These are phyloP conservation scores for Platanthera guangdongensis DNA, from an alignment of 106 monocot genomes.

Conservation along the genomic window DNA sequence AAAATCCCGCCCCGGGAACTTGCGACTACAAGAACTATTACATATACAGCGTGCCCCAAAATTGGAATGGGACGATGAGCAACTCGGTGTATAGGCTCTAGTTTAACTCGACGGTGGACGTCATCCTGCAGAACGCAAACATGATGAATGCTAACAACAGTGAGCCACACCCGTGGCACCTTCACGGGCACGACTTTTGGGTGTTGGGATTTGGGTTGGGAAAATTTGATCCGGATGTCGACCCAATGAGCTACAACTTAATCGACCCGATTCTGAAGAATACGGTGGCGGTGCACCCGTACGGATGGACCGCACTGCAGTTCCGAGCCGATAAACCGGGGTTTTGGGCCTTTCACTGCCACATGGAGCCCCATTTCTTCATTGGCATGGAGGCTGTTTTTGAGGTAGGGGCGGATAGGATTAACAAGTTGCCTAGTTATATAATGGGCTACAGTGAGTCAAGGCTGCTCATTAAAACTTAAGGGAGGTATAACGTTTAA, in stretches of 20 bases:
- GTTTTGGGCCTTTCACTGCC: constrained; percentile 88
- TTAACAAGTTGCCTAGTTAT: constrained; percentile 38
- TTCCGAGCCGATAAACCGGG: constrained; percentile 80
- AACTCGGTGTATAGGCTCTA: constrained; percentile 38
- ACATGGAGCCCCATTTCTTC: constrained; percentile 79
- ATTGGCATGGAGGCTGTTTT: constrained; percentile 93
- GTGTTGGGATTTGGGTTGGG: constrained; percentile 74
- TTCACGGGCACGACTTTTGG: constrained; percentile 99
- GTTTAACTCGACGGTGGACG: constrained; percentile 66
- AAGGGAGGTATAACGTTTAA: neutral
- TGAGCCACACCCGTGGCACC: constrained; percentile 98
- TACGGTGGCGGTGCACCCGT: constrained; percentile 67
- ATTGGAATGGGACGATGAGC: constrained; percentile 21
- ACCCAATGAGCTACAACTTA: constrained; percentile 44
- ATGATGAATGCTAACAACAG: constrained; percentile 50
- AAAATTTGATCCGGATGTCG: constrained; percentile 43
- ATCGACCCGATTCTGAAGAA: constrained; percentile 85
- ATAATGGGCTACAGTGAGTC: constrained; percentile 65
- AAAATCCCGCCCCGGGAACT: constrained; percentile 44
- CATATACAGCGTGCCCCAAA: constrained; percentile 1
- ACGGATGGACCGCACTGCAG: constrained; percentile 79
- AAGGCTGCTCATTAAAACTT: constrained; percentile 1
- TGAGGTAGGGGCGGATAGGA: constrained; percentile 50
- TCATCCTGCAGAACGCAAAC: constrained; percentile 87
- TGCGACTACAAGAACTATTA: constrained; percentile 28